phyloP scores from a whole-genome alignment of 306 rosid genomes.

The Cajanus cajan region DNA sequence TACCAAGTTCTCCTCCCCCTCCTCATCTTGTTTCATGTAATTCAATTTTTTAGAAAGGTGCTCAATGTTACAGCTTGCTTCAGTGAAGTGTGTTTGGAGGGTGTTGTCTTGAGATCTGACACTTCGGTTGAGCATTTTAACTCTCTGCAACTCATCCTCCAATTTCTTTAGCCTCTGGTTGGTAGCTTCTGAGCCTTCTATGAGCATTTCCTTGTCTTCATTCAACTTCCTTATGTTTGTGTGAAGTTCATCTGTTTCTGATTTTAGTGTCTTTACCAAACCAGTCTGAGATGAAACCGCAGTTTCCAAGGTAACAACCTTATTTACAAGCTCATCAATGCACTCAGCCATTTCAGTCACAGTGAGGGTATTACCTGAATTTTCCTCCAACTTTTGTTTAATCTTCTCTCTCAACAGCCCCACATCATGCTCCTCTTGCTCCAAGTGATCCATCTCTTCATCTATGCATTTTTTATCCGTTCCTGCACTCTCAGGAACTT shows the following conservation, averaged over 20 bases:
- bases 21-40: constrained; percentile 53
- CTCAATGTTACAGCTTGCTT: constrained; percentile 66
- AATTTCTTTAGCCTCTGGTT: constrained; percentile 56
- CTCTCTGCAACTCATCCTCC: constrained; percentile 61
- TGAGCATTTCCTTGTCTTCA: constrained; percentile 64
- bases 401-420: constrained; percentile 34
- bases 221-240: constrained; percentile 51
- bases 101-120: constrained; percentile 44
- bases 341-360: constrained; percentile 80
- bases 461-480: constrained; percentile 32
- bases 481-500: constrained; percentile 2
- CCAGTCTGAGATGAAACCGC: constrained; percentile 61
- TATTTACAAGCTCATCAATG: constrained; percentile 77
- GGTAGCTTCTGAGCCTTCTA: constrained; percentile 51
- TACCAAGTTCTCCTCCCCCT: constrained; percentile 30
- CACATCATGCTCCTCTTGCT: constrained; percentile 31
- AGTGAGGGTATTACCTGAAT: constrained; percentile 42
- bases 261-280: constrained; percentile 49
- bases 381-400: constrained; percentile 42
- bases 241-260: constrained; percentile 69
- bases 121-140: constrained; percentile 51
- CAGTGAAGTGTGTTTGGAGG: constrained; percentile 58
- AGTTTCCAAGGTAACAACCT: constrained; percentile 68
- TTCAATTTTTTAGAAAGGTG: constrained; percentile 60
- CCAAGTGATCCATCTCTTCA: constrained; percentile 29